phyloP scores from a whole-genome alignment of 768 basidiomycete species.

The Amyloporia xantha region DNA sequence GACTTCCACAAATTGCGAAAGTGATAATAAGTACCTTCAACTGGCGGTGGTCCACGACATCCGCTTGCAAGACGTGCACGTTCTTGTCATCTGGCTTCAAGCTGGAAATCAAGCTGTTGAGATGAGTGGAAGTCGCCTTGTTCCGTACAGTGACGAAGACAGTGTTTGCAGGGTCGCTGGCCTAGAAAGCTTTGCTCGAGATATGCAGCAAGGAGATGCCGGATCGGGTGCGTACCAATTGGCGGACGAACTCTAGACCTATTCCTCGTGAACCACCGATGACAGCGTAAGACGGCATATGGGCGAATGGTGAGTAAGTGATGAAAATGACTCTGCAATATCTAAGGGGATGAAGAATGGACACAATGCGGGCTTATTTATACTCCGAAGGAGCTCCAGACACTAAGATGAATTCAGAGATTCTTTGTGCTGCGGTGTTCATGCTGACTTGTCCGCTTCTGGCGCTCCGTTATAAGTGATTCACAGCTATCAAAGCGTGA shows the following conservation, averaged over 20 bases:
- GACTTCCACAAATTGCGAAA: too few relatives aligned
- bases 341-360: too few relatives aligned
- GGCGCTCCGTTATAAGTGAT: too few relatives aligned
- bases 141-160: conserved; percentile 20
- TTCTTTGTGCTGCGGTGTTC: too few relatives aligned
- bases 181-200: too few relatives aligned
- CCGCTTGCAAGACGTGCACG: conserved; percentile 29
- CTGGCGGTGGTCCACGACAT: conserved; percentile 26
- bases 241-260: conserved; percentile 9
- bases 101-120: not conserved
- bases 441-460: too few relatives aligned
- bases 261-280: conserved; percentile 19
- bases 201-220: too few relatives aligned
- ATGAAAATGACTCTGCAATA: too few relatives aligned
- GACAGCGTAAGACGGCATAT: conserved; percentile 19
- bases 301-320: not conserved
- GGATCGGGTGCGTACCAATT: conserved; percentile 7
- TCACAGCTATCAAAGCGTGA: too few relatives aligned
- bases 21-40: conserved; percentile 15
- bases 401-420: too few relatives aligned
- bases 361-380: too few relatives aligned
- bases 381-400: too few relatives aligned
- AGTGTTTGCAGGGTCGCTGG: conserved; percentile 6
- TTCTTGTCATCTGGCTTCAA: conserved; percentile 15
- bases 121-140: conserved; percentile 5